A percentile compares a stretch with the other conserved stretches of the same genome.
These are phyloP conservation scores for Cyclotella distinguenda DNA, from an alignment of 108 stramenopile genomes.

Conservation along the genomic window DNA sequence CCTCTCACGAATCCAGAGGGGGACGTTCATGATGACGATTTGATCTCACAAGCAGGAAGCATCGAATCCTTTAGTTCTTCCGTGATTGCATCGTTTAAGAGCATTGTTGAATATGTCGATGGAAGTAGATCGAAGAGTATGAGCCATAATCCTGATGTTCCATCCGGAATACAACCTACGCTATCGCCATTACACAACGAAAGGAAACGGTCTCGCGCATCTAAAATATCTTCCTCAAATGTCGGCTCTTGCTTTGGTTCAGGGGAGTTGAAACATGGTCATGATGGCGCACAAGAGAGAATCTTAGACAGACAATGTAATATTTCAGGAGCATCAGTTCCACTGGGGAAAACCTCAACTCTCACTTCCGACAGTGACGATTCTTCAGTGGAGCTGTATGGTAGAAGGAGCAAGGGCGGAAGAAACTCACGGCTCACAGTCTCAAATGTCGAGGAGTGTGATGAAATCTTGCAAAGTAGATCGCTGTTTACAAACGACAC, in stretches of 20 bases:
- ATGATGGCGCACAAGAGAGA: neutral
- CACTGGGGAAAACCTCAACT: neutral
- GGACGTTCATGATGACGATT: constrained; percentile 23
- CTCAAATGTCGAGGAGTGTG: neutral
- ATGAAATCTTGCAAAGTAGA: neutral
- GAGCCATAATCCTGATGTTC: neutral
- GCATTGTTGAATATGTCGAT: constrained; percentile 22
- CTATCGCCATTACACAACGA: neutral
- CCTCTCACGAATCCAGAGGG: neutral
- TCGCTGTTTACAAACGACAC: neutral
- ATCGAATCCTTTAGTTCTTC: constrained; percentile 34
- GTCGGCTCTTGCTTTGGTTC: neutral
- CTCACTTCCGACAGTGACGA: constrained; percentile 33
- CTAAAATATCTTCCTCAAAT: neutral
- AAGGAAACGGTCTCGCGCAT: neutral
- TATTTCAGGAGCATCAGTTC: neutral
- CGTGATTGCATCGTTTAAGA: constrained; percentile 23
- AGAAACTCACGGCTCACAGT: neutral
- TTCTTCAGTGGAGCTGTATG: constrained; percentile 33
- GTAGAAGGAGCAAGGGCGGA: constrained; percentile 10
- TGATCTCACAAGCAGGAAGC: constrained; percentile 23
- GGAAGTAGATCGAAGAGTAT: neutral
- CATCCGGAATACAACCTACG: neutral
- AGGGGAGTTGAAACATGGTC: neutral
- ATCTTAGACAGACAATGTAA: neutral